These are phyloP conservation scores for Ligustrum vulgare DNA, from an alignment of 257 asterid species.

Conservation along the genomic window DNA sequence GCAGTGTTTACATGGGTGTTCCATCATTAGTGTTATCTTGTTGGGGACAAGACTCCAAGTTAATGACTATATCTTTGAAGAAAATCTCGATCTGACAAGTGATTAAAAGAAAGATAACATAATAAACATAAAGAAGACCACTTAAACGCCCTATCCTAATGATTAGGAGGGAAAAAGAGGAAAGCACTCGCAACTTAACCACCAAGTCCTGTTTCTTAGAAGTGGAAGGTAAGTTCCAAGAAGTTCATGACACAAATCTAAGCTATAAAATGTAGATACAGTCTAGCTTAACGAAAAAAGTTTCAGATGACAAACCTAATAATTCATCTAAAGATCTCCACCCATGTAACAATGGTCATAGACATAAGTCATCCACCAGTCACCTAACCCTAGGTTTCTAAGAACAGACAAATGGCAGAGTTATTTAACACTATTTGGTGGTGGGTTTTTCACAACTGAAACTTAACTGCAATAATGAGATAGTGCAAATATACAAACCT, in stretches of 20 bases:
- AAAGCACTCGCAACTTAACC: not conserved
- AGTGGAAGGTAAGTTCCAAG: not conserved
- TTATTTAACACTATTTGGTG: not conserved
- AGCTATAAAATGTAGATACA: not conserved
- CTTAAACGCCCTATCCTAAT: not conserved
- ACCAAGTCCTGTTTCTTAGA: not conserved
- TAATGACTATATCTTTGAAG: not conserved
- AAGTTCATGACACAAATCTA: not conserved
- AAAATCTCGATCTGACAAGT: not conserved
- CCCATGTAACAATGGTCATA: not conserved
- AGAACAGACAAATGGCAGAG: not conserved
- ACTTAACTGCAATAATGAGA: not conserved
- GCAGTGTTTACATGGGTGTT: not conserved
- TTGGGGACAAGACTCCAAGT: not conserved
- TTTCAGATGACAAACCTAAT: not conserved
- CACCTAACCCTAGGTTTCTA: not conserved
- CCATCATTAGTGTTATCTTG: not conserved
- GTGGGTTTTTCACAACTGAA: not conserved
- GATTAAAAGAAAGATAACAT: not conserved
- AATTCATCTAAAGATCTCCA: not conserved
- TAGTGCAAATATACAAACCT: not conserved
- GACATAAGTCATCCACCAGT: not conserved
- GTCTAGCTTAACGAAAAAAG: not conserved
- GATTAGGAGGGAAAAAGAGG: not conserved
- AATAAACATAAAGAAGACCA: not conserved